Evolutionary conservation across 1,284 basidiomycete genomes (phyloP).

Genomic region (Austroboletus rostrupii): DNA sequence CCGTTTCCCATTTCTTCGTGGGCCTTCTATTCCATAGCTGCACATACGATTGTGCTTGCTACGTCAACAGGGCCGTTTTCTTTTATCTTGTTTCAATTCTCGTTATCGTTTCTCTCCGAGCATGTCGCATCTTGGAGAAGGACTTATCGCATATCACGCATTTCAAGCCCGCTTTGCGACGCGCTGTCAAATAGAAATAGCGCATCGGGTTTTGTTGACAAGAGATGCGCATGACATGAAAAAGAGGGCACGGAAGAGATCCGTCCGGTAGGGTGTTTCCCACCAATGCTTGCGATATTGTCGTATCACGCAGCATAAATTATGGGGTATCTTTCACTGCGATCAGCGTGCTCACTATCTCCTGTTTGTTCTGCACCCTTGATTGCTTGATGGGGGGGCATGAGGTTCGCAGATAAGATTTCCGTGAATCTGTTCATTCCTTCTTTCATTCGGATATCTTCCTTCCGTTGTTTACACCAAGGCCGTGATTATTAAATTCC

Average conservation of each 20-base stretch:
- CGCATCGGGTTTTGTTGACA: not conserved
- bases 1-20: not conserved
- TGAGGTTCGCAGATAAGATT: not conserved
- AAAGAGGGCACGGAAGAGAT: slow-evolving; percentile 23
- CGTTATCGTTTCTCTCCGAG: no score
- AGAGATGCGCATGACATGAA: not conserved
- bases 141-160: not conserved
- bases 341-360: not conserved
- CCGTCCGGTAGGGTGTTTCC: slow-evolving; percentile 16
- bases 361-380: not conserved
- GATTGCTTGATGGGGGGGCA: not conserved
- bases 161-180: not conserved
- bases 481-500: no score
- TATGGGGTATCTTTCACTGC: not conserved
- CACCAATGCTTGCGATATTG: slow-evolving; percentile 2
- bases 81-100: no score
- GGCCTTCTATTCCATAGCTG: no score
- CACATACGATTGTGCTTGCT: no score
- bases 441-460: no score
- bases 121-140: not conserved
- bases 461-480: no score
- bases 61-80: no score
- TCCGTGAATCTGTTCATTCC: not conserved
- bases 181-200: not conserved
- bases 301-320: not conserved